phyloP scores from a whole-genome alignment of 2,329 filamentous ascomycete genomes.

The Fusarium vanettenii region DNA sequence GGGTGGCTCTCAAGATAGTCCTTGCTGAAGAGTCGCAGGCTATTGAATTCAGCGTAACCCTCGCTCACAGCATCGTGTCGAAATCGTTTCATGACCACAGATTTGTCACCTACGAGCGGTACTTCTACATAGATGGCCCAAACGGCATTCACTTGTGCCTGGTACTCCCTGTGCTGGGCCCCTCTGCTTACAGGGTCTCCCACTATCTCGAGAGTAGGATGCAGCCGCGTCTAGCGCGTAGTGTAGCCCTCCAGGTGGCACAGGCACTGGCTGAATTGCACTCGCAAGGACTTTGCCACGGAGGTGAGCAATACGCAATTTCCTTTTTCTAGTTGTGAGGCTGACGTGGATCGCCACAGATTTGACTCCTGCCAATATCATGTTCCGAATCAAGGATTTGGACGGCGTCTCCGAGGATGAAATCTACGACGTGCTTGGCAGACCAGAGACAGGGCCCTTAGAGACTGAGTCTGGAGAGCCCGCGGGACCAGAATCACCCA shows the following conservation, averaged over 20 bases:
- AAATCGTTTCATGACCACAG: neutral
- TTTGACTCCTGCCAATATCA: constrained; percentile 33
- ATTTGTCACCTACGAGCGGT: constrained; percentile 5
- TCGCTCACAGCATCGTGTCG: neutral
- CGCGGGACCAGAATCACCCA: constrained; percentile 31
- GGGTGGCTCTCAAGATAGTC: constrained; percentile 42
- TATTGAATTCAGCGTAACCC: neutral
- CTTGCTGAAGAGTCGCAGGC: constrained; percentile 24
- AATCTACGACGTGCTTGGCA: constrained; percentile 22
- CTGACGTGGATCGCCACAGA: constrained; percentile 1
- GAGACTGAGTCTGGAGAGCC: constrained; percentile 29
- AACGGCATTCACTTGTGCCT: constrained; percentile 44
- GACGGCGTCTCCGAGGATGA: constrained; percentile 11
- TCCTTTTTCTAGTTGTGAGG: neutral
- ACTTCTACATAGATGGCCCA: constrained; percentile 31
- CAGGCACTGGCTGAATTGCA: constrained; percentile 35
- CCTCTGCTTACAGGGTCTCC: constrained; percentile 26
- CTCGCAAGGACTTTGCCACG: constrained; percentile 39
- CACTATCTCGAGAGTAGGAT: constrained; percentile 20
- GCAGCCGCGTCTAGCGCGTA: constrained; percentile 20
- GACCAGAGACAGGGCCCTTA: constrained; percentile 11
- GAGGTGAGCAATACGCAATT: constrained; percentile 29
- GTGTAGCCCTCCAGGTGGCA: constrained; percentile 17
- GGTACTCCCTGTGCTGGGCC: constrained; percentile 41
- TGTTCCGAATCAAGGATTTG: constrained; percentile 21